Conservation (phyloP, 495 filamentous ascomycete species). For the Penicillium cinerascens region DNA sequence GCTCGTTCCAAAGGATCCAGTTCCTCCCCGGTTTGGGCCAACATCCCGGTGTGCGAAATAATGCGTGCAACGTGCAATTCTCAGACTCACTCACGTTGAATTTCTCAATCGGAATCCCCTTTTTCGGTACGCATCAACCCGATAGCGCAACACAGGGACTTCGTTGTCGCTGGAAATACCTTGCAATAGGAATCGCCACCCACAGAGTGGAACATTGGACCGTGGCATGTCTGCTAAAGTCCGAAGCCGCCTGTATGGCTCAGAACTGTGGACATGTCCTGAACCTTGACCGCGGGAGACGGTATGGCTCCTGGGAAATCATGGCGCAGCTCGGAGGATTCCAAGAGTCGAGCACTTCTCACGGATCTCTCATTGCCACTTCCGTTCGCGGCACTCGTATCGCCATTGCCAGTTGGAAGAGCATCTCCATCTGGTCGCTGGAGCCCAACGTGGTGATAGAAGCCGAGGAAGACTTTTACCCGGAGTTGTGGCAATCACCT, state of each 20-base stretch:
- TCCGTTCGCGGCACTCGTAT: slow-evolving; percentile 39
- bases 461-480: slow-evolving; percentile 30
- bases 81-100: slow-evolving; percentile 24
- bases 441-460: slow-evolving; percentile 35
- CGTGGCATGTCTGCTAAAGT: slow-evolving; percentile 39
- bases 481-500: slow-evolving; percentile 20
- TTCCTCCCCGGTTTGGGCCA: slow-evolving; percentile 1
- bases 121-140: slow-evolving; percentile 36
- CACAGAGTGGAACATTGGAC: slow-evolving; percentile 39
- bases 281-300: slow-evolving; percentile 43
- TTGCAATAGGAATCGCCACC: slow-evolving; percentile 39
- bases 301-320: slow-evolving; percentile 33
- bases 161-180: slow-evolving; percentile 40
- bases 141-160: not conserved
- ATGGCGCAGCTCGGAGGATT: slow-evolving; percentile 43
- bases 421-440: slow-evolving; percentile 44
- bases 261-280: slow-evolving; percentile 33
- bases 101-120: slow-evolving; percentile 43
- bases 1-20: slow-evolving; percentile 18
- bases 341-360: slow-evolving; percentile 30
- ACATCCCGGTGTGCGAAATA: slow-evolving; percentile 21
- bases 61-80: slow-evolving; percentile 29
- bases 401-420: slow-evolving; percentile 46
- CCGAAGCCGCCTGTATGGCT: slow-evolving; percentile 21
- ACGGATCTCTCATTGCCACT: slow-evolving; percentile 42